Conservation (phyloP, 306 rosid species). For the Lathyrus oleraceus region DNA sequence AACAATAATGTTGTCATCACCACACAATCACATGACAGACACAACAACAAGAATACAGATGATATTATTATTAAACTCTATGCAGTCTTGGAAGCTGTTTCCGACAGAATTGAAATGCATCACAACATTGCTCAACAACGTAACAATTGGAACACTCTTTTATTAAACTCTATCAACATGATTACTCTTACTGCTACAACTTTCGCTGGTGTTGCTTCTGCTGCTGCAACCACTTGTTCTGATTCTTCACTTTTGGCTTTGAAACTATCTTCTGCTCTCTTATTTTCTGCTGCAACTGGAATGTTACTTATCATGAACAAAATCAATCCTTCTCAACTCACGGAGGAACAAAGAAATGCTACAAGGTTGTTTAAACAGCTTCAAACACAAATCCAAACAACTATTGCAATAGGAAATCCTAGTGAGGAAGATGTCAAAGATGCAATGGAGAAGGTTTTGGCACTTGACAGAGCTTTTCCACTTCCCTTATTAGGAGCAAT, state of each 20-base stretch:
- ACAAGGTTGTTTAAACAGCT: constrained; percentile 31
- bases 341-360: constrained; percentile 36
- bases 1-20: neutral
- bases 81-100: constrained; percentile 28
- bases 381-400: neutral
- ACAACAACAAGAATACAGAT: neutral
- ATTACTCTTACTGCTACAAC: constrained; percentile 32
- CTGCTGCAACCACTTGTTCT: neutral
- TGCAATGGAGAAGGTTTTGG: constrained; percentile 38
- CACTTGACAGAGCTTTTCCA: constrained; percentile 36
- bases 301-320: constrained; percentile 33
- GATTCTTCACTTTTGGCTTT: constrained; percentile 31
- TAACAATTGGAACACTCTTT: constrained; percentile 39
- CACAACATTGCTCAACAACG: constrained; percentile 30
- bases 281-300: constrained; percentile 31
- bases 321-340: constrained; percentile 38
- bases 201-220: constrained; percentile 34
- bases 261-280: constrained; percentile 33
- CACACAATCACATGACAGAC: neutral
- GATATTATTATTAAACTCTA: neutral
- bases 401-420: neutral
- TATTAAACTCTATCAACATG: constrained; percentile 34
- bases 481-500: constrained; percentile 38
- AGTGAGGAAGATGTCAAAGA: constrained; percentile 20
- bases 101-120: constrained; percentile 38